Evolutionary conservation across 2,329 filamentous ascomycete species (phyloP), one percentile per base, ranked within the genome.

Genomic region (Fusarium sp.): DNA sequence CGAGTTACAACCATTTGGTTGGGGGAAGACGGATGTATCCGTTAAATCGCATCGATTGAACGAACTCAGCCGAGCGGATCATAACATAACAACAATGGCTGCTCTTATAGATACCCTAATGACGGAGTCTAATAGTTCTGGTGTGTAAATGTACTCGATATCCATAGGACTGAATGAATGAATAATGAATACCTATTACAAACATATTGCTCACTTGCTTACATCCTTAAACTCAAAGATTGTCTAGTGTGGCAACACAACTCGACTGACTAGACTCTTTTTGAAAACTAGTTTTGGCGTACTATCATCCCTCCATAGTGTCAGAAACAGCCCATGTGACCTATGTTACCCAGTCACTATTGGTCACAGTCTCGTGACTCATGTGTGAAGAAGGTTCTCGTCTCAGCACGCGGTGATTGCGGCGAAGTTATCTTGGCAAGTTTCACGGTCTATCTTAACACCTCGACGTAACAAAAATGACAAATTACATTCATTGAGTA

Each of bases 21-120:
- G 60, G 46, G 62, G 62, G 2, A 65, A 37, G 18, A 65, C 46
- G 4, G 62, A 65, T 37, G 62, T 65, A 19, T 65, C 53, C 13
- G 62, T 65, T 7, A 41, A 59, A 30, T 65, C 62, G 23, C 60
- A 62, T 13, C 42, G 42, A 13, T 11, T 43, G 16, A 42, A 58
- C 10, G 57, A 51, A 21, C 21, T 42, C 1, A 18, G 23, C 3
- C 53, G 21, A 2, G 8, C 7, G 3, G 60, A 65, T 18, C 28
- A 23, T 4, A 28, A 48, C 7, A 43, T 65, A 7, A 58, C 42
- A 7, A 65, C 60, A 14, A 59, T 65, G 30, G 46, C 60, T 4
- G 46, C 46, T 23, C 58, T 65, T 13, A 31, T 65, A 34, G 46
- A 65, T 44, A 51, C 60, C 7, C n/a, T 65, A 21, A 50, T 65